Base-by-base conservation (phyloP, 2,329 filamentous ascomycete genomes). In the Domatiomyces globalis region DNA sequence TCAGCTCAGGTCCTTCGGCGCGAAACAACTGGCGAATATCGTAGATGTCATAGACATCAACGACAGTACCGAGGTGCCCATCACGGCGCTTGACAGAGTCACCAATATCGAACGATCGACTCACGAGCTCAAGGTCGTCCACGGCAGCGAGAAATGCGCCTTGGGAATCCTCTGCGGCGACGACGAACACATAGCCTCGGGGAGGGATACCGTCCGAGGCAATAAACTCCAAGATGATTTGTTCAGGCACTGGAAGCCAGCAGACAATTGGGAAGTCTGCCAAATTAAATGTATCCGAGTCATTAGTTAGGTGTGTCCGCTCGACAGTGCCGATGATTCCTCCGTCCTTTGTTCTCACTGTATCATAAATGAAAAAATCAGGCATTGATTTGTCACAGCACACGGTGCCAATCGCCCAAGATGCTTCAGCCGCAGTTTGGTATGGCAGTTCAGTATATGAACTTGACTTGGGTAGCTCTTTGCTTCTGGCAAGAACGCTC, bases 31-130 rank as follows among this genome's bases (percentile, higher is more conserved):
- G 67, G 56, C 61, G 61, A 43, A 76, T 69, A 33, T 64, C 71
- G 63, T 73, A 77, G 44, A 61, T 66, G 2, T 69, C 69, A 27
- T 64, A 66, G 1, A 71, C 68, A 53, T 71, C 73, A 49, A 79
- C 69, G 46, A 80, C 71, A 2, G 72, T 76, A 22, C 78, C 78
- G 49, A 73, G 77, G 63, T 75, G 71, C 0, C 67, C 63, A 43
- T 68, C 65, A 15, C 12, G 33, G 33, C 68, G 65, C 61, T 78
- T 79, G 49, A 80, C 77, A 10, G 73, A 65, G 57, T 79, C 74
- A 22, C 78, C 78, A 15, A 79, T 70, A 47, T 72, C 68, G 12
- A 80, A 63, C 1, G 68, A 65, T n/a, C 78, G 71, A 62, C 79
- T 75, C 27, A 80, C 63, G 19, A 80, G 65, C 15, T 67, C 64